Percentiles rank a stretch among this genome's conserved stretches.
Evolutionary conservation across 2,329 filamentous ascomycete genomes (phyloP).

Genomic region (Sclerotinia glacialis): DNA sequence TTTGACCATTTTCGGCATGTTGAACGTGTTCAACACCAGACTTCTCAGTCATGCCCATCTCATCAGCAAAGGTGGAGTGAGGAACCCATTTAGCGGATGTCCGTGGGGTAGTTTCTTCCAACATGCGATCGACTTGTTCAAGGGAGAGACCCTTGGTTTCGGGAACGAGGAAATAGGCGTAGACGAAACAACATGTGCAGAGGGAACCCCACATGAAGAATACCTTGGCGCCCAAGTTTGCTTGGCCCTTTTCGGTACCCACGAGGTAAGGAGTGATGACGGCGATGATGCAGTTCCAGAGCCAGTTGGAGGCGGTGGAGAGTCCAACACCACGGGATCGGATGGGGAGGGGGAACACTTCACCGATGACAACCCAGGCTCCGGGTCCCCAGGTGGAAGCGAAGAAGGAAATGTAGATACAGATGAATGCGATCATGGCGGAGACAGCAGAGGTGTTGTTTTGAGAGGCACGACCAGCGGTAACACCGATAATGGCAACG

Average conservation of each 20-base stretch:
- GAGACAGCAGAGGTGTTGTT: constrained; percentile 55
- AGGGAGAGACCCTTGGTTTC: constrained; percentile 73
- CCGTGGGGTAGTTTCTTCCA: constrained; percentile 49
- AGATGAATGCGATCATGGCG: constrained; percentile 82
- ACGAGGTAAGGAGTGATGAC: constrained; percentile 75
- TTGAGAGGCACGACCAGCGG: constrained; percentile 53
- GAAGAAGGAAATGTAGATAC: constrained; percentile 90
- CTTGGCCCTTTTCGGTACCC: constrained; percentile 51
- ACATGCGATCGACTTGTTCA: constrained; percentile 69
- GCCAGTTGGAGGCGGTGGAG: constrained; percentile 87
- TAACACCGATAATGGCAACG: constrained; percentile 72
- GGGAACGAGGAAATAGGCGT: constrained; percentile 60
- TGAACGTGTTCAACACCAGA: constrained; percentile 4
- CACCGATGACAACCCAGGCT: constrained; percentile 79
- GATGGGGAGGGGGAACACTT: constrained; percentile 87
- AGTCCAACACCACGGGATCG: constrained; percentile 83
- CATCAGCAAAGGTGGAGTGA: constrained; percentile 33
- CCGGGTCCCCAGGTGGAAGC: constrained; percentile 80
- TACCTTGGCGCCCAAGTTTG: constrained; percentile 34
- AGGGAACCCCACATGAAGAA: constrained; percentile 62
- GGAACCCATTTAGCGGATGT: constrained; percentile 37
- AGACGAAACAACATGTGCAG: constrained; percentile 54
- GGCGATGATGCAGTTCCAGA: constrained; percentile 73
- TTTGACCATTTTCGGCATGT: neutral
- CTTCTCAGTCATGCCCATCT: constrained; percentile 28